Base-by-base conservation (phyloP, 2,329 filamentous ascomycete species). In the Ophiostoma himal-ulmi region DNA sequence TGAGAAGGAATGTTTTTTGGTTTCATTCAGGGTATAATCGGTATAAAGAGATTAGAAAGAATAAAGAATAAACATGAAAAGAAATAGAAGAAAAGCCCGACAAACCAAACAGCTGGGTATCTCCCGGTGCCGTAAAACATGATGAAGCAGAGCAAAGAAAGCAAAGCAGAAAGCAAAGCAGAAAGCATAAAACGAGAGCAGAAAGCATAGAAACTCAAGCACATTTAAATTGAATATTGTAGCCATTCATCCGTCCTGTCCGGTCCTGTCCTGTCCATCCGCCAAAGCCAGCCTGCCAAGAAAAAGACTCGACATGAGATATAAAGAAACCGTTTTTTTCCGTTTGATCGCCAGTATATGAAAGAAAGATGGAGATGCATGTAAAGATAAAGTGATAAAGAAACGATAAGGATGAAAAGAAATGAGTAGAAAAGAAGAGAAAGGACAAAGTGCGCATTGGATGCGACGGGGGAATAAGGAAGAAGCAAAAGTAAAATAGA, bases 391-490 rank as follows among this genome's bases (percentile, higher is more conserved):
- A 7, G 13, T 7, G 13, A 34, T 6, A 20, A 26, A 62, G 57
- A 62, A 20, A 60, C 10, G 26, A 34, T 34, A 34, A 11, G 26
- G 11, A 62, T 7, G 17, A 64, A 10, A 37, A 39, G 34, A 11
- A 7, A 37, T 22, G 20, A 22, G 7, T 17, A 41, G 7, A 5
- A 13, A 65, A 41, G 13, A 39, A 39, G 36, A 65, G 37, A 22
- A 39, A 65, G 22, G 22, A 39, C 65, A 66, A 67, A 41, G 65
- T 39, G 34, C 62, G 37, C 37, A 41, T 20, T 14, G 8, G n/a
- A 48, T 41, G 37, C 37, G 65, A 41, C 65, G 65, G 65, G 65
- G 65, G 65, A 67, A 67, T 67, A 67, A 44, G 37, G 22, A 41
- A 67, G 39, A 67, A 66, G n/a, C 8, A 65, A 26, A 22, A 41